phyloP scores from a whole-genome alignment of 176 grass and related monocot species.

The Bonia amplexicaulis region DNA sequence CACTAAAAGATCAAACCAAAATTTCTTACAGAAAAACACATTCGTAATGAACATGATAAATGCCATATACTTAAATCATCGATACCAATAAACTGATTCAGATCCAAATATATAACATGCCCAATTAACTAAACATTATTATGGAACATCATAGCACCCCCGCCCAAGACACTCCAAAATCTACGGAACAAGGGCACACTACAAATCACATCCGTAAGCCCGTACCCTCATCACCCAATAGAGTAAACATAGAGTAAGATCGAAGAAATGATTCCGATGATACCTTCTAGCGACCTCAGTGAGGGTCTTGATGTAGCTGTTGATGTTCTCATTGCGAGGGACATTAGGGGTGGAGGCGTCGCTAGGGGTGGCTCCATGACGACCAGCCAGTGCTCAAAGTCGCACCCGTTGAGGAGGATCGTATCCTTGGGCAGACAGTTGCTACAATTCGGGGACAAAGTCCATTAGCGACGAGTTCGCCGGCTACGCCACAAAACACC shows the following conservation, averaged over 20 bases:
- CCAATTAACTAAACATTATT: no score
- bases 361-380: constrained; percentile 17
- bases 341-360: constrained; percentile 30
- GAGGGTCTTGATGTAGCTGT: constrained; percentile 80
- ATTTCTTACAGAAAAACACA: no score
- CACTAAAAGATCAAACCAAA: no score
- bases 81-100: no score
- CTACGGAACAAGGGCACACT: no score
- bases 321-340: constrained; percentile 71
- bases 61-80: no score
- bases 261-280: neutral
- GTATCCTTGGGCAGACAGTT: constrained; percentile 76
- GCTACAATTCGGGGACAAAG: constrained; percentile 66
- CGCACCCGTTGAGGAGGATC: constrained; percentile 71
- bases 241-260: neutral
- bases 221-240: no score
- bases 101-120: no score
- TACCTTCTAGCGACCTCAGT: constrained; percentile 67
- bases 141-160: no score
- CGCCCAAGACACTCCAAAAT: no score
- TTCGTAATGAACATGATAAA: no score
- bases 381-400: constrained; percentile 95
- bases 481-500: constrained; percentile 46
- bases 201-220: no score
- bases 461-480: constrained; percentile 62